A percentile compares a stretch with the other conserved stretches of the same genome.
phyloP scores from a whole-genome alignment of 768 basidiomycete species.

The Terana coerulea region DNA sequence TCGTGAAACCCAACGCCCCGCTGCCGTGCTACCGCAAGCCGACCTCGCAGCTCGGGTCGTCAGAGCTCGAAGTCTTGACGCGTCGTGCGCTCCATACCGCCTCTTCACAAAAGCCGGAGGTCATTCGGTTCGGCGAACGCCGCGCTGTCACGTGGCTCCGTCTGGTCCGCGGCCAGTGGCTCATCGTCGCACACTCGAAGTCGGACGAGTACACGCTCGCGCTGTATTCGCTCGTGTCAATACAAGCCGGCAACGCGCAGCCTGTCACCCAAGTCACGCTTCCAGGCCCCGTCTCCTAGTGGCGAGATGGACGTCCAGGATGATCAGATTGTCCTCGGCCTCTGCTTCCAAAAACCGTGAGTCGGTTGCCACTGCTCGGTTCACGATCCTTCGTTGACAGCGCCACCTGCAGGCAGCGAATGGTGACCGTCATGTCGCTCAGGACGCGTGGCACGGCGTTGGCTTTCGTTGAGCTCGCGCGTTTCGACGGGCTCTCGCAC shows the following conservation, averaged over 20 bases:
- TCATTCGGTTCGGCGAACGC: slow-evolving; percentile 5
- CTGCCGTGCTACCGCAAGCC: slow-evolving; percentile 11
- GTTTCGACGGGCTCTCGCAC: slow-evolving; percentile 10
- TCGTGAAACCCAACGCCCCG: background rate
- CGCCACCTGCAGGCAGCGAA: slow-evolving; percentile 3
- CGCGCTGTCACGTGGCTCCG: slow-evolving; percentile 8
- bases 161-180: slow-evolving; percentile 5
- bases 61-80: slow-evolving; percentile 7
- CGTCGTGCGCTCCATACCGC: slow-evolving; percentile 9
- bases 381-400: background rate
- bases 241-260: slow-evolving; percentile 1
- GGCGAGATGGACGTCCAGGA: slow-evolving; percentile 15
- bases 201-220: slow-evolving; percentile 5
- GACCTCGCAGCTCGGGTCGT: background rate
- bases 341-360: slow-evolving; percentile 15
- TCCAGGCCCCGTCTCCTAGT: slow-evolving; percentile 12
- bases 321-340: slow-evolving; percentile 7
- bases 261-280: background rate
- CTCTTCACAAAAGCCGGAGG: background rate
- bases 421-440: slow-evolving; percentile 11
- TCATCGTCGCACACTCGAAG: slow-evolving; percentile 5
- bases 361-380: background rate
- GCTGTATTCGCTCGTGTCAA: slow-evolving; percentile 6
- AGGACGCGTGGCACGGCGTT: background rate
- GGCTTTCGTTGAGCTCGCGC: slow-evolving; percentile 5